Evolutionary conservation across 805 yeast genomes (phyloP).

Genomic region (Brettanomyces sp.): DNA sequence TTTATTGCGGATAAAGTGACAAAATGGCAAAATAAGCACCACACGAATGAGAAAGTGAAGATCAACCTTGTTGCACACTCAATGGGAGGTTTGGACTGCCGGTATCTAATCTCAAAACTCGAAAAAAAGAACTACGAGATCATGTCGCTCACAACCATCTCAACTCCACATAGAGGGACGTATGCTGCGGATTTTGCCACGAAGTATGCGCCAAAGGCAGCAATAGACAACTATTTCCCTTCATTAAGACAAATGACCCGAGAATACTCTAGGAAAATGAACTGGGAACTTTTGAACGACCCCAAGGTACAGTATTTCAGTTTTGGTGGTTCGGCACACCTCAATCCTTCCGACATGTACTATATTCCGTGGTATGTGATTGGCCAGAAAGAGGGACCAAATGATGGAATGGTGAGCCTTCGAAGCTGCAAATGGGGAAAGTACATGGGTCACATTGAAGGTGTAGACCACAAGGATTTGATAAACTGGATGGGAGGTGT

Average conservation of each 20-base stretch:
- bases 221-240: slow-evolving; percentile 19
- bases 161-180: slow-evolving; percentile 86
- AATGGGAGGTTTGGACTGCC: slow-evolving; percentile 87
- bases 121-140: slow-evolving; percentile 44
- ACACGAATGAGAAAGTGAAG: slow-evolving; percentile 29
- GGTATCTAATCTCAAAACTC: slow-evolving; percentile 60
- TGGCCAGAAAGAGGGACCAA: slow-evolving; percentile 41
- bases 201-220: slow-evolving; percentile 13
- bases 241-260: slow-evolving; percentile 62
- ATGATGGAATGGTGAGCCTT: slow-evolving; percentile 83
- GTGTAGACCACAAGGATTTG: slow-evolving; percentile 78
- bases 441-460: slow-evolving; percentile 66
- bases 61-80: slow-evolving; percentile 81
- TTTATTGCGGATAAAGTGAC: slow-evolving; percentile 31
- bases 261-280: slow-evolving; percentile 41
- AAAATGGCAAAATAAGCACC: slow-evolving; percentile 12
- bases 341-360: slow-evolving; percentile 54
- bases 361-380: slow-evolving; percentile 57
- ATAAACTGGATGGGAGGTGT: slow-evolving; percentile 70
- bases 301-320: slow-evolving; percentile 67
- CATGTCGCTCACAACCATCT: slow-evolving; percentile 69
- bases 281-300: slow-evolving; percentile 40
- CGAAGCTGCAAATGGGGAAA: slow-evolving; percentile 76
- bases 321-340: slow-evolving; percentile 69
- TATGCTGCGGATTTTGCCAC: slow-evolving; percentile 68